Base-by-base conservation (phyloP, 2,329 filamentous ascomycete species). In the Aspergillus melleus region DNA sequence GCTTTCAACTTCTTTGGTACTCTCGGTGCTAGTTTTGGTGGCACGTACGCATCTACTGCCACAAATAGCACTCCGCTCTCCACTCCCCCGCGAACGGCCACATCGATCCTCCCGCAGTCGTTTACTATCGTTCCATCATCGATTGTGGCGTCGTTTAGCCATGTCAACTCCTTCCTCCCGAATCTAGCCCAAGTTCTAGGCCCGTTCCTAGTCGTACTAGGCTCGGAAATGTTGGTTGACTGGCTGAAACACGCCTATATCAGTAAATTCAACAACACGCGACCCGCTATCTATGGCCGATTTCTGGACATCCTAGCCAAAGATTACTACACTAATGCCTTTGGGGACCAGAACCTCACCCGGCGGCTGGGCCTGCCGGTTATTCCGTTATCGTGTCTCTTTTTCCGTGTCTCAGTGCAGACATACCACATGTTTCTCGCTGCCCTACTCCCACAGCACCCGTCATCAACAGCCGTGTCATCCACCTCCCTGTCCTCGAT, bases 401-500 rank as follows among this genome's bases (percentile, higher is more conserved):
- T 99, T 76, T 95, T 99, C 74, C 88, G 96, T 49, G 92, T 96
- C 51, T 93, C 91, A 1, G 85, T 98, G 49, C 95, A 99, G 74
- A 97, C 94, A 6, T 99, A 98, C 76, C 90, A 97, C 77, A 98
- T 98, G 94, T 96, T 98, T 71, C 84, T 98, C 14, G 91, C 93
- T 3, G 93, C 91, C 0, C 89, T 96, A 69, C 83, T 97, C 36
- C 90, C 92, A 0, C 85, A 90, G 9, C 90, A 91, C 0, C 81
- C 91, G 0, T 72, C 74, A 2, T 76, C 76, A 9, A 72, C 72
- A 1, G 71, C 72, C 1, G 67, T 70, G n/a, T 68, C 68, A 30
- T 60, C 70, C 9, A 72, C 78, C 3, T 78, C 77, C 5, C 68
- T 81, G 9, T 71, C 77, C 9, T 76, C 77, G 2, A 79, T 81